These are phyloP conservation scores for Sphaceloma murrayae DNA, from an alignment of 2,329 filamentous ascomycete genomes.

Conservation along the genomic window DNA sequence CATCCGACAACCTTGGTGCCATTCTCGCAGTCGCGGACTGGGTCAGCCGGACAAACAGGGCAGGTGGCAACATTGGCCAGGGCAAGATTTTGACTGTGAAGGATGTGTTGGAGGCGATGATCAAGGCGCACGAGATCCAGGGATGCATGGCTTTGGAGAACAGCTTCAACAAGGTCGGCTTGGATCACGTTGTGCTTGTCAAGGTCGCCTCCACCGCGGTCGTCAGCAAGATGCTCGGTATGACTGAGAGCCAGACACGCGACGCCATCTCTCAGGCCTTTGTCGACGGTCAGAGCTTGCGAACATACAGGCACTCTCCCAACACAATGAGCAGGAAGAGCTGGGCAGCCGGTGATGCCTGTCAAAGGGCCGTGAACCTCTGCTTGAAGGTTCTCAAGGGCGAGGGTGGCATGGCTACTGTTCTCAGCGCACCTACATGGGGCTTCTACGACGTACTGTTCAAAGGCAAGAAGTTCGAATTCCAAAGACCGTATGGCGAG, in stretches of 20 bases:
- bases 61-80: conserved; percentile 60
- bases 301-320: conserved; percentile 92
- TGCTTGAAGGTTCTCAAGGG: conserved; percentile 96
- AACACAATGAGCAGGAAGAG: conserved; percentile 99
- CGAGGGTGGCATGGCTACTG: conserved; percentile 82
- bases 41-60: conserved; percentile 88
- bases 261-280: conserved; percentile 95
- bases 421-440: conserved; percentile 87
- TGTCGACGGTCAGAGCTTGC: conserved; percentile 91
- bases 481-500: conserved; percentile 91
- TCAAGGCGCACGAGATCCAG: conserved; percentile 99
- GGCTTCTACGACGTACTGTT: conserved; percentile 99
- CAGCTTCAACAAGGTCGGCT: conserved; percentile 96
- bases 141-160: conserved; percentile 94
- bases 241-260: conserved; percentile 81
- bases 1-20: conserved; percentile 93
- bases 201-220: conserved; percentile 95
- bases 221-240: conserved; percentile 87
- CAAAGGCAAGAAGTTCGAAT: conserved; percentile 90
- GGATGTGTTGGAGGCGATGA: conserved; percentile 84
- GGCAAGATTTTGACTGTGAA: conserved; percentile 78
- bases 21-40: conserved; percentile 96
- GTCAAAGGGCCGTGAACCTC: conserved; percentile 94
- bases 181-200: conserved; percentile 96
- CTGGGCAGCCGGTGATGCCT: conserved; percentile 96